These are phyloP conservation scores for Boletus sensibilis DNA, from an alignment of 768 basidiomycete genomes.

Conservation along the genomic window DNA sequence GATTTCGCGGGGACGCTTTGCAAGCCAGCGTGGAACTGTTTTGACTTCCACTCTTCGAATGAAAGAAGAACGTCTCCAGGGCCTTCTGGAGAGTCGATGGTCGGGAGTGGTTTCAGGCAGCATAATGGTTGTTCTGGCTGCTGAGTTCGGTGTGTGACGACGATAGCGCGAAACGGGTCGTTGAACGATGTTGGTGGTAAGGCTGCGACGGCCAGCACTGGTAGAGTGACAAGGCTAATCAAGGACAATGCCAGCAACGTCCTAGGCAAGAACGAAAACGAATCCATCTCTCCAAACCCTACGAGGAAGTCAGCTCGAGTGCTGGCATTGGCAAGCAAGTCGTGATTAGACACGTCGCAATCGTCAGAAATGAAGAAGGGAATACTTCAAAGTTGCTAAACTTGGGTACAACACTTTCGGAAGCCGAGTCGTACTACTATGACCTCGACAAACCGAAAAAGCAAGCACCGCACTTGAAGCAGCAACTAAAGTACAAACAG, in stretches of 20 bases:
- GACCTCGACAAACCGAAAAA: no score
- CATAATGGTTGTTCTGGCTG: conserved; percentile 60
- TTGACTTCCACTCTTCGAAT: conserved; percentile 88
- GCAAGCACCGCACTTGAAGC: not conserved
- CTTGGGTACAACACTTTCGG: not conserved
- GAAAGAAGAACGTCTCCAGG: conserved; percentile 67
- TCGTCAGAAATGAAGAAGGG: not conserved
- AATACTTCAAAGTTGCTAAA: no score
- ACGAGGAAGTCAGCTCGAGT: not conserved
- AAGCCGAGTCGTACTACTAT: no score
- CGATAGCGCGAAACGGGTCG: conserved; percentile 62
- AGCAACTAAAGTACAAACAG: not conserved
- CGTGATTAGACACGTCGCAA: conserved; percentile 4
- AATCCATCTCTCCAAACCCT: conserved; percentile 10
- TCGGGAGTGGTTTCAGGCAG: conserved; percentile 55
- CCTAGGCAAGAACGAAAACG: conserved; percentile 7
- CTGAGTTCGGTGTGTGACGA: conserved; percentile 42
- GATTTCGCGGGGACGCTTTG: conserved; percentile 23
- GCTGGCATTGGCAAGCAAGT: conserved; percentile 11
- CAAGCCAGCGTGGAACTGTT: conserved; percentile 46
- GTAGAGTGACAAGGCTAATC: conserved; percentile 33
- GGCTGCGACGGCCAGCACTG: conserved; percentile 29
- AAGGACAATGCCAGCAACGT: conserved; percentile 34
- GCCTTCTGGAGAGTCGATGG: conserved; percentile 39
- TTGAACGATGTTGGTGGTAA: conserved; percentile 41